Evolutionary conservation across 2,329 filamentous ascomycete species (phyloP), one percentile per base, ranked within the genome.

Genomic region (Zarea fungicola): DNA sequence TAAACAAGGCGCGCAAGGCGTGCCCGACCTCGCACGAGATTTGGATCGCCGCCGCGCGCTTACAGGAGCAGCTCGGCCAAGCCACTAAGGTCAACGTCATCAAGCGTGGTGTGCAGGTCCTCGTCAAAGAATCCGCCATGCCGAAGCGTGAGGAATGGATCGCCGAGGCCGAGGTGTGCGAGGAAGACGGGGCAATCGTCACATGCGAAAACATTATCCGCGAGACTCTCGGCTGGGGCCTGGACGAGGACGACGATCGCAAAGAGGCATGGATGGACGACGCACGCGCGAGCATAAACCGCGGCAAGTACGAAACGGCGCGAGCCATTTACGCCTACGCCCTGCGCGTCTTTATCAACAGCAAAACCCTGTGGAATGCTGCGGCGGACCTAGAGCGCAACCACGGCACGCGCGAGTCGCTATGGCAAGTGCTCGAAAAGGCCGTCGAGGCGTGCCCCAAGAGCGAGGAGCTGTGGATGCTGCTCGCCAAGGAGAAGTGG

Each of bases 141-240:
- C 81, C 93, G 32, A 95, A 95, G 67, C 85, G 95, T 34, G 93
- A 99, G 64, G 91, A 96, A 58, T 99, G 93, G 93, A 95, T 99
- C 46, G 77, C 81, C 5, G 90, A 97, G 66, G 95, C 93, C 0
- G 93, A 99, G 65, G 87, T 87, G 55, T 97, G 92, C 62, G 93
- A 99, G 67, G 85, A 89, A 50, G 93, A 97, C 64, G 91, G 89
- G 6, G 90, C 91, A 14, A 75, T 87, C 10, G 73, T 91, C 35
- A 97, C 93, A 1, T 96, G 91, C 62, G 84, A 84, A 54, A 85
- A 88, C 41, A 97, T 99, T 56, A 85, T 99, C 56, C 83, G 86
- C 40, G 90, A 96, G 62, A 99, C 93, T 0, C 78, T 99, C 1
- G 92, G 91, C 14, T 99, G 89, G 84, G 83, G 87, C 4, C 73